Conservation (phyloP, 2,329 filamentous ascomycete species). For the Truncatella angustata region DNA sequence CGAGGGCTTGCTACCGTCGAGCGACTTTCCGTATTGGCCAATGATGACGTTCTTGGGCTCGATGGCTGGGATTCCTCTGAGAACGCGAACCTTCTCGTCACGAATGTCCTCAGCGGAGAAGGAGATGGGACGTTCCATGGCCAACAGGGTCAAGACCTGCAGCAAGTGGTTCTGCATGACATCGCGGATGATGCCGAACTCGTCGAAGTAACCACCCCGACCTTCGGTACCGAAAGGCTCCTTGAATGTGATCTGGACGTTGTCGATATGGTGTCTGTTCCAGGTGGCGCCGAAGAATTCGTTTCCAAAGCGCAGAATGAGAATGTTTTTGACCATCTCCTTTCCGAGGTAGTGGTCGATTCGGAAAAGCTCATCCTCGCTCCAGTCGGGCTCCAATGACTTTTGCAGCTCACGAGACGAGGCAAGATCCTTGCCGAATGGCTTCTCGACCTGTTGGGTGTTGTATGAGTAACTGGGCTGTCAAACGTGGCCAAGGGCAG, state of each 20-base stretch:
- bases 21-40: conserved; percentile 93
- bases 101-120: conserved; percentile 98
- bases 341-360: conserved; percentile 99
- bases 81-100: conserved; percentile 96
- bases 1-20: conserved; percentile 92
- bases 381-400: conserved; percentile 96
- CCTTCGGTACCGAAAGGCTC: conserved; percentile 98
- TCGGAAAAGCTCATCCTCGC: conserved; percentile 97
- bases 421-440: conserved; percentile 93
- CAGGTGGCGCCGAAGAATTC: conserved; percentile 98
- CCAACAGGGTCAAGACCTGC: conserved; percentile 91
- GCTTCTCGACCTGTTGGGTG: conserved; percentile 84
- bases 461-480: conserved; percentile 3
- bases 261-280: conserved; percentile 99
- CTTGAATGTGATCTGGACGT: conserved; percentile 98
- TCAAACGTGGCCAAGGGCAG: not conserved
- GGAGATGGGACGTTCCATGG: conserved; percentile 97
- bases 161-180: conserved; percentile 99
- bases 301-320: conserved; percentile 97
- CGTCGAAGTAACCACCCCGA: conserved; percentile 97
- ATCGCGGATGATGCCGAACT: conserved; percentile 98
- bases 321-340: conserved; percentile 99
- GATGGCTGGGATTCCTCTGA: conserved; percentile 88
- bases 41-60: conserved; percentile 99
- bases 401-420: conserved; percentile 94